Evolutionary conservation across 139 green algal species (phyloP).

Genomic region (Volvox africanus): DNA sequence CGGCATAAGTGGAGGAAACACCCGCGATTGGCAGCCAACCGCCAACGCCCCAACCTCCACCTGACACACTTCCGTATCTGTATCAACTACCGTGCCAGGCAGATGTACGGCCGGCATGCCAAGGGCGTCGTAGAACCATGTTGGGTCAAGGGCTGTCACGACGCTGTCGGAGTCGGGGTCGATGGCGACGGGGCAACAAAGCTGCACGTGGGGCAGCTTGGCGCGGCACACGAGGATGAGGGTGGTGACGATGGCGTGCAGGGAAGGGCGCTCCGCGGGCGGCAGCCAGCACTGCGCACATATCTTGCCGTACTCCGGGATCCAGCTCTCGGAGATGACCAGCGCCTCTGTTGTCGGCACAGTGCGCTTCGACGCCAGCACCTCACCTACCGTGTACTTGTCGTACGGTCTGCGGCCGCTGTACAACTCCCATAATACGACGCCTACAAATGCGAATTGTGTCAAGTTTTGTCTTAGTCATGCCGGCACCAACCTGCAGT

Average conservation of each 20-base stretch:
- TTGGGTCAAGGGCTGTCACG: neutral
- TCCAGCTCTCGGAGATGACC: slow-evolving; percentile 8
- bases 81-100: neutral
- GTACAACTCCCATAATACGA: slow-evolving; percentile 47
- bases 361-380: slow-evolving; percentile 30
- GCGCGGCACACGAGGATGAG: slow-evolving; percentile 20
- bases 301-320: neutral
- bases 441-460: neutral
- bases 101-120: neutral
- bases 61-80: neutral
- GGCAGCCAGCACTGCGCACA: neutral
- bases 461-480: no score
- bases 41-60: neutral
- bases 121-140: neutral
- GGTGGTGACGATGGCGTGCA: neutral
- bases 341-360: slow-evolving; percentile 7
- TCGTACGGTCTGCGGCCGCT: slow-evolving; percentile 30
- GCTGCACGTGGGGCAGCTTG: slow-evolving; percentile 34
- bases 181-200: neutral
- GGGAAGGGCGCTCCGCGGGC: neutral
- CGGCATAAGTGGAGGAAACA: no score
- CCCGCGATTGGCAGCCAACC: neutral
- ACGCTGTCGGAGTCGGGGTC: neutral
- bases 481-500: no score
- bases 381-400: slow-evolving; percentile 34